These are phyloP conservation scores for Clonostachys byssicola DNA, from an alignment of 2,329 filamentous ascomycete species.

Conservation along the genomic window DNA sequence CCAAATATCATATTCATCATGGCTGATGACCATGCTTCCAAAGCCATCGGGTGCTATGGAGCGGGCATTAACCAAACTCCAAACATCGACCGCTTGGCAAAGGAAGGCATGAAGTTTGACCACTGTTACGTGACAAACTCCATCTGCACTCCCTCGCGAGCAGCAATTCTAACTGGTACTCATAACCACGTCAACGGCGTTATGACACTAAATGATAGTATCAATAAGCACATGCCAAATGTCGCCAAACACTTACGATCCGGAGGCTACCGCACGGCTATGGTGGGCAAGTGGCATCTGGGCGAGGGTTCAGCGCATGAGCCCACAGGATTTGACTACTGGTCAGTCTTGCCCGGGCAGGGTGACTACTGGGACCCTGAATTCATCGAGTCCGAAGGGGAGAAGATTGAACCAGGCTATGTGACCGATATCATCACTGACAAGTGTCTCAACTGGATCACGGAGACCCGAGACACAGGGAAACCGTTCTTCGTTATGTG, in stretches of 20 bases:
- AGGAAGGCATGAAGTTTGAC: slow-evolving; percentile 44
- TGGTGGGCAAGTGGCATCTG: slow-evolving; percentile 51
- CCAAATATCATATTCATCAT: slow-evolving; percentile 42
- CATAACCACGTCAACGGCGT: slow-evolving; percentile 50
- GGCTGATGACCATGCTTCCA: slow-evolving; percentile 49
- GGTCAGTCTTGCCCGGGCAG: slow-evolving; percentile 45
- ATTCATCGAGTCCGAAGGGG: slow-evolving; percentile 36
- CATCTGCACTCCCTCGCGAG: slow-evolving; percentile 47
- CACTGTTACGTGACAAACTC: slow-evolving; percentile 51
- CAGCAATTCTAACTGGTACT: slow-evolving; percentile 42
- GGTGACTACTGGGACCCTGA: slow-evolving; percentile 46
- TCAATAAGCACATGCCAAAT: slow-evolving; percentile 45
- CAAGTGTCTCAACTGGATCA: slow-evolving; percentile 38
- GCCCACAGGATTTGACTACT: slow-evolving; percentile 47
- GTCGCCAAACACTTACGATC: slow-evolving; percentile 43
- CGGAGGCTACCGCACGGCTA: slow-evolving; percentile 43
- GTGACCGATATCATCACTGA: slow-evolving; percentile 48
- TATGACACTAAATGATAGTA: slow-evolving; percentile 40
- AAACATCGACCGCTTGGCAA: slow-evolving; percentile 43
- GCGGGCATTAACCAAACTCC: slow-evolving; percentile 47
- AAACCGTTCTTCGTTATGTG: slow-evolving; percentile 51
- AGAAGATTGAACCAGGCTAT: slow-evolving; percentile 30
- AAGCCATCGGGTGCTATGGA: slow-evolving; percentile 43
- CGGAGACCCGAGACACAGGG: slow-evolving; percentile 17
- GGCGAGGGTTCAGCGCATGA: slow-evolving; percentile 40